These are phyloP conservation scores for Colletotrichum sidae DNA, from an alignment of 2,329 filamentous ascomycete species.

Conservation along the genomic window DNA sequence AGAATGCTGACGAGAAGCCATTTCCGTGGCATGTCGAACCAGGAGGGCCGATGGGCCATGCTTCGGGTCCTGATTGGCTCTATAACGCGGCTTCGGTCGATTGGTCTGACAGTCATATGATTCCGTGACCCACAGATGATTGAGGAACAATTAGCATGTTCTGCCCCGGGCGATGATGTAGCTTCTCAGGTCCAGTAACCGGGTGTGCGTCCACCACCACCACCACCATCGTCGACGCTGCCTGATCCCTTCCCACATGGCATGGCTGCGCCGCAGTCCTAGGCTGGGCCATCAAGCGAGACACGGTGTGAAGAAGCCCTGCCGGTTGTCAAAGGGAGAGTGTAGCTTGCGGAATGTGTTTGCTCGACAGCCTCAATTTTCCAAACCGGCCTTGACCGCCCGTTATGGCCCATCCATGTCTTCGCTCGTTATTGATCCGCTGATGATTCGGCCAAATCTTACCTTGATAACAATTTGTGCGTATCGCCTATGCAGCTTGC, in stretches of 20 bases:
- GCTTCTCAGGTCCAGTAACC: constrained; percentile 32
- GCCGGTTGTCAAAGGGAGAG: constrained; percentile 25
- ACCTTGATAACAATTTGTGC: constrained; percentile 3
- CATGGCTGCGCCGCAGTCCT: constrained; percentile 11
- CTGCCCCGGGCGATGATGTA: constrained; percentile 29
- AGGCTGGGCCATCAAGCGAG: constrained; percentile 10
- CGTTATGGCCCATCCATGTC: constrained; percentile 6
- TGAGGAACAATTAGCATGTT: constrained; percentile 22
- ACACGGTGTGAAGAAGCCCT: constrained; percentile 15
- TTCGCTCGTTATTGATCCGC: constrained; percentile 1
- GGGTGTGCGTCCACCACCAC: constrained; percentile 31
- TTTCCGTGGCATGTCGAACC: constrained; percentile 10
- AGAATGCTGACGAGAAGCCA: constrained; percentile 13
- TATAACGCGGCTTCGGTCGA: constrained; percentile 12
- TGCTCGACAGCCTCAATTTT: constrained; percentile 19
- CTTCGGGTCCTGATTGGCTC: constrained; percentile 14
- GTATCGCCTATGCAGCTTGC: constrained; percentile 15
- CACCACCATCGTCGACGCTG: constrained; percentile 16
- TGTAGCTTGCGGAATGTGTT: constrained; percentile 18
- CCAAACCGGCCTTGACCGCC: constrained; percentile 12
- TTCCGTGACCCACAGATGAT: constrained; percentile 17
- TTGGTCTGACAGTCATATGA: constrained; percentile 18
- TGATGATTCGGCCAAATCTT: constrained; percentile 1
- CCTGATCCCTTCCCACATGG: constrained; percentile 19
- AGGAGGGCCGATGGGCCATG: constrained; percentile 1